These are phyloP conservation scores for Mollisiaceae sp. DNA, from an alignment of 2,329 filamentous ascomycete genomes.

Conservation along the genomic window DNA sequence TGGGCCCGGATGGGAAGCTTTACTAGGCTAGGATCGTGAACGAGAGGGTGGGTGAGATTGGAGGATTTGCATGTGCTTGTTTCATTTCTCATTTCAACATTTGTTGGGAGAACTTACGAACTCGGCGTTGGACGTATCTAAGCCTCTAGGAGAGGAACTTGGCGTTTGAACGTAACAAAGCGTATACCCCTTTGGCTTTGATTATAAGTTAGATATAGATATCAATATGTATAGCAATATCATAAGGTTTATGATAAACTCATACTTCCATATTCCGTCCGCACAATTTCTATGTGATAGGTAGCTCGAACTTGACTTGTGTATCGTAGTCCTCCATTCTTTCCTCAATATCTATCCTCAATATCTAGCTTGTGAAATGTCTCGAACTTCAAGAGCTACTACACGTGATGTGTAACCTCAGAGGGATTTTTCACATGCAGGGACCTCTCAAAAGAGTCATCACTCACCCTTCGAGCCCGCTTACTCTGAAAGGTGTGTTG, in stretches of 20 bases:
- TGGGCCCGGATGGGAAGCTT: slow-evolving; percentile 42
- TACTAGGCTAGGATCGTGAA: slow-evolving; percentile 31
- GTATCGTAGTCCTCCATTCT: background rate
- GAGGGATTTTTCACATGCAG: slow-evolving; percentile 21
- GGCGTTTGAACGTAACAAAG: slow-evolving; percentile 44
- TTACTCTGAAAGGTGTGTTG: slow-evolving; percentile 4
- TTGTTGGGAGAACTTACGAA: slow-evolving; percentile 38
- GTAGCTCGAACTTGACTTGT: background rate
- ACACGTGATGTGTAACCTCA: slow-evolving; percentile 1
- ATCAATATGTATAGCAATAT: background rate
- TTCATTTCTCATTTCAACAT: slow-evolving; percentile 7
- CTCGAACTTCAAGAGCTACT: background rate
- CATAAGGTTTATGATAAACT: background rate
- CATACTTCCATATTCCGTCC: background rate
- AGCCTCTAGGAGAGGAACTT: slow-evolving; percentile 42
- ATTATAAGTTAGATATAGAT: slow-evolving; percentile 24
- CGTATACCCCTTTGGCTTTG: slow-evolving; percentile 43
- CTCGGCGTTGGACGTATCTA: slow-evolving; percentile 44
- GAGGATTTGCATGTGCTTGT: slow-evolving; percentile 18
- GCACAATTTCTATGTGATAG: background rate
- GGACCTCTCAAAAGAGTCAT: background rate
- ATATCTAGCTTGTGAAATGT: slow-evolving; percentile 6
- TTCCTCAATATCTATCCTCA: background rate
- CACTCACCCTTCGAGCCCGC: background rate
- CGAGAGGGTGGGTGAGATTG: slow-evolving; percentile 4